These are phyloP conservation scores for Viola pubescens DNA, from an alignment of 441 rosid species.

Conservation along the genomic window DNA sequence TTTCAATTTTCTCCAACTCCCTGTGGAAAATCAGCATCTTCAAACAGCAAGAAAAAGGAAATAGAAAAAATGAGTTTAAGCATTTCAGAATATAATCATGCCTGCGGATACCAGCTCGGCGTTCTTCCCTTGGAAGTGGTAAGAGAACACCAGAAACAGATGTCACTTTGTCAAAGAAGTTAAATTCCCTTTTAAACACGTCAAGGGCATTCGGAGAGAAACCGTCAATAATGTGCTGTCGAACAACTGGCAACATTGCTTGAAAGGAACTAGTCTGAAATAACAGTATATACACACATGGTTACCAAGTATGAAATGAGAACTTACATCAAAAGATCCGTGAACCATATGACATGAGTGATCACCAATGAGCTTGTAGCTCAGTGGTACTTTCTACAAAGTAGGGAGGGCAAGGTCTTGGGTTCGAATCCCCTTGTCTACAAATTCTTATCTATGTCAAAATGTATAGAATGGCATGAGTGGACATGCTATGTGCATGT, in stretches of 20 bases:
- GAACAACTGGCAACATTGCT: constrained; percentile 65
- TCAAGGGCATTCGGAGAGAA: constrained; percentile 71
- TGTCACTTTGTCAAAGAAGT: constrained; percentile 92
- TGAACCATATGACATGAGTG: no score
- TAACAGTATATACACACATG: constrained; percentile 13
- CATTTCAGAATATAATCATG: constrained; percentile 23
- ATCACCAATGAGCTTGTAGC: no score
- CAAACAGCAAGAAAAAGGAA: constrained; percentile 17
- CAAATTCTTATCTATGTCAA: no score
- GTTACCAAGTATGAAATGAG: constrained; percentile 11
- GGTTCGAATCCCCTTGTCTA: no score
- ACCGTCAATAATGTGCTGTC: constrained; percentile 79
- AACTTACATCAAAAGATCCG: no score
- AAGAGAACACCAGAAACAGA: constrained; percentile 74
- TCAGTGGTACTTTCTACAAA: no score
- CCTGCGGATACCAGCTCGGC: constrained; percentile 93
- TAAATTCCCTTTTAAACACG: constrained; percentile 78
- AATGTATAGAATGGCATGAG: no score
- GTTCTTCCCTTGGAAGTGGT: constrained; percentile 89
- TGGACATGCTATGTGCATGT: no score
- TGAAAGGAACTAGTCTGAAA: constrained; percentile 74
- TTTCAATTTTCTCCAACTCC: constrained; percentile 87
- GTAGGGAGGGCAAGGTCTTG: no score
- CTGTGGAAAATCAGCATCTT: constrained; percentile 33
- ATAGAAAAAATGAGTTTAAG: constrained; percentile 6